Evolutionary conservation across 345 rosid species (phyloP), one percentile per base, ranked within the genome.

Genomic region (Capsella bursapastoris): DNA sequence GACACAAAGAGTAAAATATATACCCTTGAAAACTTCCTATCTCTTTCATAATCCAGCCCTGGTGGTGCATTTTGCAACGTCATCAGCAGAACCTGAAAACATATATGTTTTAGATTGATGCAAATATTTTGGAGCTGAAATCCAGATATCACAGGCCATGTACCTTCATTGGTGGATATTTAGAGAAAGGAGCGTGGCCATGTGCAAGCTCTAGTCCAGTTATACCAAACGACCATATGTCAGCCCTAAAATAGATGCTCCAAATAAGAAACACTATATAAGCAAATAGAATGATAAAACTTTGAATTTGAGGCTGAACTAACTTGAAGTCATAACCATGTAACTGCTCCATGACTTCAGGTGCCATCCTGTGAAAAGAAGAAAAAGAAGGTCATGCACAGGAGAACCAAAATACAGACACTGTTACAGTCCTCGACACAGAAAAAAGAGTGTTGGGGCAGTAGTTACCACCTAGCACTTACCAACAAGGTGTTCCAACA

Each of bases 401-500:
- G 28, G 70, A 51, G 57, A 38, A 48, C 41, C 56, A 58, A 22
- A 9, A 13, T 38, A 7, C 35, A 73, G 38, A 48, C 59, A 37
- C 4, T 22, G 7, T 29, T 28, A 16, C 34, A 34, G 29, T 16
- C 15, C 0, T 56, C 38, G 15, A 74, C 10, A 50, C 41, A 52
- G 4, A 40, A 77, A 55, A 52, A 50, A 48, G 25, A 11, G 35
- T 57, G n/a, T 16, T 45, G 40, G 9, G 56, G 67, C 1, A 64
- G 35, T 34, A 37, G 40, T 56, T 45, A 47, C 48, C 61, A 48
- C 31, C 25, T 31, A 68, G 68, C 35, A 32, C 80, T 64, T 87
- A 91, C 99, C 99, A 95, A 82, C 99, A 95, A 76, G 98, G 99
- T 70, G 99, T 95, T 22, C 99, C 99, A 70, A 95, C 99, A 84